phyloP scores from a whole-genome alignment of 2,329 filamentous ascomycete genomes.

The Westerdykella ornata region DNA sequence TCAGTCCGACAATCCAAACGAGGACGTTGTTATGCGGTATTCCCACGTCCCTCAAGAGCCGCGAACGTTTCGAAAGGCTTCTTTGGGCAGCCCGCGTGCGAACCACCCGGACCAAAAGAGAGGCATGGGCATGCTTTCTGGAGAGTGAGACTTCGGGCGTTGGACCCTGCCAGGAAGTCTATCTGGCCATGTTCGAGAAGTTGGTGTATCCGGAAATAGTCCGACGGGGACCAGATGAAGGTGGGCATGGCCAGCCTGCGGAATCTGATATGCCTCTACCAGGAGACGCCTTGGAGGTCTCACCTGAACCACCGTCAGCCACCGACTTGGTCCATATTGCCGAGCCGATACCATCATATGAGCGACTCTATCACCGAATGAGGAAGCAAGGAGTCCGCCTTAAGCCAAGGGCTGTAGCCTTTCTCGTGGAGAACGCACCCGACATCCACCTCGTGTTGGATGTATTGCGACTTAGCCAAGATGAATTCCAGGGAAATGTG shows the following conservation, averaged over 20 bases:
- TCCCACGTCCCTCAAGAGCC: constrained; percentile 5
- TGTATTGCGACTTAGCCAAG: constrained; percentile 15
- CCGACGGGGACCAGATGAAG: constrained; percentile 3
- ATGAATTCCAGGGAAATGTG: constrained; percentile 17
- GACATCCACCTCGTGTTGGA: constrained; percentile 16
- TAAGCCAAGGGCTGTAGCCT: constrained; percentile 46
- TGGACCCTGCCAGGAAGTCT: constrained; percentile 40
- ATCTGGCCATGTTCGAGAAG: constrained; percentile 53
- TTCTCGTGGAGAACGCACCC: constrained; percentile 45
- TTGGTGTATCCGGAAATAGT: constrained; percentile 37
- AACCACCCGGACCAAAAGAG: constrained; percentile 54
- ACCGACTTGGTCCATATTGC: constrained; percentile 59
- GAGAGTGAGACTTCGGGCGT: constrained; percentile 45
- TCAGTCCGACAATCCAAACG: constrained; percentile 57
- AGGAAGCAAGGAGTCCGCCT: constrained; percentile 45
- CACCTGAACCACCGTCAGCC: constrained; percentile 52
- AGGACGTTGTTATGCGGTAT: constrained; percentile 39
- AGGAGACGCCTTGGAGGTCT: constrained; percentile 54
- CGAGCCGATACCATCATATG: constrained; percentile 54
- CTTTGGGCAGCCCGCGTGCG: constrained; percentile 54
- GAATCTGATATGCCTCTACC: constrained; percentile 41
- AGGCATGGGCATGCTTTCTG: constrained; percentile 60
- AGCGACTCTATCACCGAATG: constrained; percentile 57
- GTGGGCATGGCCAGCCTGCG: constrained; percentile 23
- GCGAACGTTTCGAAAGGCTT: constrained; percentile 15